Percentiles rank a stretch among this genome's conserved stretches.
Evolutionary conservation across 768 basidiomycete genomes (phyloP).

Genomic region (Lactarius indigo): DNA sequence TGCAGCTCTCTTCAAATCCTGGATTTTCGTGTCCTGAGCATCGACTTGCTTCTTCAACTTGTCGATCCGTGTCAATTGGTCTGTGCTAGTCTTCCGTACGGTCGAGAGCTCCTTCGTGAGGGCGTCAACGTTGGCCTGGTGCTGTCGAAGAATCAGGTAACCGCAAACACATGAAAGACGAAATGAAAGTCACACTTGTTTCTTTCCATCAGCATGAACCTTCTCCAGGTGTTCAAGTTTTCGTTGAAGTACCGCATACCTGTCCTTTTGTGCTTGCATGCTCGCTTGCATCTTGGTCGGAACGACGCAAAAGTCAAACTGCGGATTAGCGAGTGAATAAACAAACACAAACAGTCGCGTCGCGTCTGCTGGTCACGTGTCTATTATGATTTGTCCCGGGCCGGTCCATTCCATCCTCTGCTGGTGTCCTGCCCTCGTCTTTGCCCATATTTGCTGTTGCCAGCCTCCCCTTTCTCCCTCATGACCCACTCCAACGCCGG

Average conservation of each 20-base stretch:
- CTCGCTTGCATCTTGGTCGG: constrained; percentile 9
- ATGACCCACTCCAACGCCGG: constrained; percentile 34
- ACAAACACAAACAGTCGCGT: constrained; percentile 21
- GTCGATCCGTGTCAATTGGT: constrained; percentile 51
- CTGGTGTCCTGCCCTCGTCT: background rate
- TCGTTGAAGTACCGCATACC: constrained; percentile 52
- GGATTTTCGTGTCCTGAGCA: constrained; percentile 52
- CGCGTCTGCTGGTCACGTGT: constrained; percentile 16
- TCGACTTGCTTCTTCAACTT: constrained; percentile 64
- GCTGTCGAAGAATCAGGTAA: constrained; percentile 38
- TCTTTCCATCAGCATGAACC: constrained; percentile 64
- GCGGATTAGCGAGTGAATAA: background rate
- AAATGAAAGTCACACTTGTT: constrained; percentile 42
- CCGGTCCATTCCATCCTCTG: no score
- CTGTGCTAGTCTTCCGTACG: constrained; percentile 44
- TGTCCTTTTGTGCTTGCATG: constrained; percentile 34
- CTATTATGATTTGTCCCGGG: background rate
- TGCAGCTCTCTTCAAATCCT: constrained; percentile 54
- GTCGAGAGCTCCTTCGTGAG: constrained; percentile 54
- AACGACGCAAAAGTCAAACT: background rate
- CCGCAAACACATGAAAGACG: constrained; percentile 1
- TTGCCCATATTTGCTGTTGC: background rate
- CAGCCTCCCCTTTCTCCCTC: constrained; percentile 17
- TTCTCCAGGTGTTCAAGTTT: constrained; percentile 63
- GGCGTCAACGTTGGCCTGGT: constrained; percentile 56